Evolutionary conservation across 352 stramenopile species (phyloP).

Genomic region (Phytophthora citrophthora): DNA sequence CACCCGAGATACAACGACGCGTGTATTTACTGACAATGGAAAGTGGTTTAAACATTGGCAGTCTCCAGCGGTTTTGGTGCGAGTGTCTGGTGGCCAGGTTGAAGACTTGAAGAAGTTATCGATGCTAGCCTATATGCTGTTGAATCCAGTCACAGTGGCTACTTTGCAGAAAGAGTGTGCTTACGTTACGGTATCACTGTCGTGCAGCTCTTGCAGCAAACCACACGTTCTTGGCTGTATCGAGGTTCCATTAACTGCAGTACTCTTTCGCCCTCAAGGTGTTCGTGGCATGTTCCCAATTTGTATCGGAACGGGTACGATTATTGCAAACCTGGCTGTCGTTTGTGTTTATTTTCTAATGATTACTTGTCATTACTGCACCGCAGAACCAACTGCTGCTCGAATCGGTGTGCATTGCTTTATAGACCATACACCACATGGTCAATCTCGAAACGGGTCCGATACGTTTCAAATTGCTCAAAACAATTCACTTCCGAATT

Average conservation of each 20-base stretch:
- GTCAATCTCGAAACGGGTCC: not conserved
- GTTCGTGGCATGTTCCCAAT: constrained; percentile 53
- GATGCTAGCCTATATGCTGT: not conserved
- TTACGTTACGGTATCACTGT: not conserved
- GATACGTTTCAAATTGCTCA: not conserved
- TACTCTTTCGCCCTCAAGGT: constrained; percentile 50
- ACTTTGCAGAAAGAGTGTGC: constrained; percentile 6
- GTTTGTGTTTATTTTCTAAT: not conserved
- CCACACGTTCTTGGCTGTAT: constrained; percentile 32
- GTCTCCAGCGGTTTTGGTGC: not conserved
- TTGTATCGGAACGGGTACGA: constrained; percentile 29
- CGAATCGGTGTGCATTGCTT: constrained; percentile 8
- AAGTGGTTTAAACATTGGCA: constrained; percentile 8
- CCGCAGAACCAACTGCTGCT: not conserved
- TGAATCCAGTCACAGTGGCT: constrained; percentile 4
- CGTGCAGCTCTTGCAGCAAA: not conserved
- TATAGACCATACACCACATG: not conserved
- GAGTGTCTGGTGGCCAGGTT: not conserved
- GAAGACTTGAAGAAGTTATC: not conserved
- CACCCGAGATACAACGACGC: not conserved
- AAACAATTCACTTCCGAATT: not conserved
- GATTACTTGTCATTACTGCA: not conserved
- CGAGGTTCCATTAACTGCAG: constrained; percentile 35
- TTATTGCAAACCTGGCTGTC: not conserved
- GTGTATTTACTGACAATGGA: constrained; percentile 5